phyloP scores from a whole-genome alignment of 306 rosid species.

The Spatholobus suberectus region DNA sequence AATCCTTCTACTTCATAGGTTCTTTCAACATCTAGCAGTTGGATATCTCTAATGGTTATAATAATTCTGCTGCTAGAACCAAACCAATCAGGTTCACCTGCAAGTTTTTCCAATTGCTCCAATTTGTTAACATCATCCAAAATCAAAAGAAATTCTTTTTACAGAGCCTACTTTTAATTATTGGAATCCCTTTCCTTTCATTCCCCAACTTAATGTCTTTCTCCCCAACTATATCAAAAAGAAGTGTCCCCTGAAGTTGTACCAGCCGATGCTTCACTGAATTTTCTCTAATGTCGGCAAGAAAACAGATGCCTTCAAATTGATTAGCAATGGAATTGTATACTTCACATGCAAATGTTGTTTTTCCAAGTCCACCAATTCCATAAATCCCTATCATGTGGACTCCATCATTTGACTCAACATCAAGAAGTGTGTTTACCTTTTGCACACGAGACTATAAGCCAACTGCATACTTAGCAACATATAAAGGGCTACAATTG shows the following conservation, averaged over 20 bases:
- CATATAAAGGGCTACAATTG: background rate
- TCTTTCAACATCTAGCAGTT: conserved; percentile 4
- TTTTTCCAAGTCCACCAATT: conserved; percentile 9
- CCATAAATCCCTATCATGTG: conserved; percentile 34
- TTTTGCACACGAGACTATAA: background rate
- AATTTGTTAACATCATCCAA: conserved; percentile 12
- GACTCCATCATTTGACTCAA: conserved; percentile 13
- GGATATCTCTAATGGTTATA: background rate
- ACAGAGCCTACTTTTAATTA: background rate
- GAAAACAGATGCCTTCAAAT: conserved; percentile 11
- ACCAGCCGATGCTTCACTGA: conserved; percentile 1
- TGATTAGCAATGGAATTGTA: conserved; percentile 14
- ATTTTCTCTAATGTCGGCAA: conserved; percentile 1
- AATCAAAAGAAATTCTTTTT: background rate
- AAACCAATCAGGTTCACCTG: conserved; percentile 21
- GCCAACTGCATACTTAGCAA: conserved; percentile 1
- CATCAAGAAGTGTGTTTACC: background rate
- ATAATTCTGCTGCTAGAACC: conserved; percentile 18
- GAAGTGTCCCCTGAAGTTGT: conserved; percentile 28
- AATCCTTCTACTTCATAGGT: background rate
- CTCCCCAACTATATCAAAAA: background rate
- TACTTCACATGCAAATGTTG: conserved; percentile 6
- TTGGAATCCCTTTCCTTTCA: conserved; percentile 9
- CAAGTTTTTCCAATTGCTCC: background rate
- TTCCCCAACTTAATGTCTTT: background rate